These are phyloP conservation scores for Talaromyces sp. DNA, from an alignment of 2,329 filamentous ascomycete species.

Conservation along the genomic window DNA sequence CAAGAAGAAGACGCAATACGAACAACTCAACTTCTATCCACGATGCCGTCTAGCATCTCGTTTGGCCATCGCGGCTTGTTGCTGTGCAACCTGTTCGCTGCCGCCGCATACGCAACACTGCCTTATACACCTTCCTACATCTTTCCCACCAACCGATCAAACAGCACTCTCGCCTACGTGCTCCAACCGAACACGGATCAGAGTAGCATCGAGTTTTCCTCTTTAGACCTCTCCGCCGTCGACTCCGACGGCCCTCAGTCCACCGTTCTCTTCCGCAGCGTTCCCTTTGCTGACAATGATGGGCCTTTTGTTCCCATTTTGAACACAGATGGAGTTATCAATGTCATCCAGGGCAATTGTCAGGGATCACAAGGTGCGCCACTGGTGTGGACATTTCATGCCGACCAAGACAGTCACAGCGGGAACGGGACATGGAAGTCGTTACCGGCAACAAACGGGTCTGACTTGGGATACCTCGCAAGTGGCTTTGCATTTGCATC, in stretches of 20 bases:
- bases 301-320: constrained; percentile 64
- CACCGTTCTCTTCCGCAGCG: constrained; percentile 20
- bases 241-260: constrained; percentile 39
- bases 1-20: neutral
- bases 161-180: constrained; percentile 60
- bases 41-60: constrained; percentile 7
- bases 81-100: constrained; percentile 14
- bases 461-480: constrained; percentile 52
- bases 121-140: constrained; percentile 76
- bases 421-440: constrained; percentile 54
- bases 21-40: neutral
- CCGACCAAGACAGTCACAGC: constrained; percentile 34
- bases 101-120: constrained; percentile 38
- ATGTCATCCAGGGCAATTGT: constrained; percentile 71
- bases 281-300: constrained; percentile 45
- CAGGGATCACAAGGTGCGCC: constrained; percentile 42
- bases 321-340: constrained; percentile 62
- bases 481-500: constrained; percentile 61
- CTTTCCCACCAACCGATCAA: constrained; percentile 49
- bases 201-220: constrained; percentile 49
- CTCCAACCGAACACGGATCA: constrained; percentile 52
- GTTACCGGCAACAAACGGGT: constrained; percentile 28
- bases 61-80: constrained; percentile 11
- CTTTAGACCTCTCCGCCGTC: constrained; percentile 61
- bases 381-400: constrained; percentile 64